Base-by-base conservation (phyloP, 1,284 basidiomycete genomes). In the Ceratobasidium sp. region DNA sequence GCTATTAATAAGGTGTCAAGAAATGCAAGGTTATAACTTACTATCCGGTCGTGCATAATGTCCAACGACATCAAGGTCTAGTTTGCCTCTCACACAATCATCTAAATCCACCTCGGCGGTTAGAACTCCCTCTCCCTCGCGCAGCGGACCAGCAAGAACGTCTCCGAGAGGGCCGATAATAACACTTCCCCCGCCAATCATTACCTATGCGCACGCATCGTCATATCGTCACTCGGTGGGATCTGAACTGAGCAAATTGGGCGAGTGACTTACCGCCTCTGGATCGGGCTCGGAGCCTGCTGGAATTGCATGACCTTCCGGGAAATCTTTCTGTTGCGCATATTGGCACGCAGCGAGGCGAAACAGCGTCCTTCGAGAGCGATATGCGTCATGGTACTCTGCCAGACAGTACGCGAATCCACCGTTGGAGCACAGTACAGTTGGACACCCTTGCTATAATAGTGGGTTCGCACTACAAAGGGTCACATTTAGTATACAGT, bases 291-390 rank as follows among this genome's bases (percentile, higher is more conserved):
- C 77, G 43, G 73, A 76, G 22, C 75, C 72, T 72, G 83, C 77
- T 25, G 75, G 77, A 13, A 84, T 82, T 27, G 86, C 78, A 72
- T 89, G 86, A 70, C 82, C 84, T 1, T 77, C 74, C 0, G 88
- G 87, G 73, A 84, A 89, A 75, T 90, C 84, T 75, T 82, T 83
- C 74, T 86, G 85, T 74, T 83, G 82, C 0, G 86, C 83, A 75
- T 82, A 88, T 75, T 89, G 89, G 75, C 85, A 90, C 17, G 84
- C 86, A 17, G 86, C 83, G 29, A 90, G 78, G 92, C 91, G 76
- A 89, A 91, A 78, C 88, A 90, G 27, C 90, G 83, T 1, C 90
- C 91, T 77, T 92, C 90, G 58, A 88, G 79, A 0, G 90, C 90
- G 58, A 92, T 89, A 75, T 91, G 89, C 58, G 82, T 78, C 88